These are phyloP conservation scores for Hemileccinum rubropunctum DNA, from an alignment of 768 basidiomycete species.

Conservation along the genomic window DNA sequence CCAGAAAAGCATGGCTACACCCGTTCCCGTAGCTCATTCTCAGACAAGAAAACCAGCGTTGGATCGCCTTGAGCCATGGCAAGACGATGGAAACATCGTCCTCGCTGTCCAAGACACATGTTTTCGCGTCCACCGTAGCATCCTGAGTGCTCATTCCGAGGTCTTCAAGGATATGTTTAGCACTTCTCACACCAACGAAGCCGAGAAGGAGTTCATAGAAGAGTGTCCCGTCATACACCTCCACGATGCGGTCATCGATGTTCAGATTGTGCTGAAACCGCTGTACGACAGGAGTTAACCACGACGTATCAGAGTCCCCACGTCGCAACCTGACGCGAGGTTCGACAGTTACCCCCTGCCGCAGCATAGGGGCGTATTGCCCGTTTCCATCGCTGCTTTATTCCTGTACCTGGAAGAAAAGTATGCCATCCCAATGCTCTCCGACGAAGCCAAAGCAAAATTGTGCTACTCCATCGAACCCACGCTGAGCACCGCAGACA, in stretches of 20 bases:
- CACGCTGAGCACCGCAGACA: neutral
- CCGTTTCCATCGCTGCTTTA: neutral
- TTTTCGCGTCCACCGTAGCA: constrained; percentile 33
- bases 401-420: constrained; percentile 19
- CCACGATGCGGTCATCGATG: constrained; percentile 11
- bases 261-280: constrained; percentile 16
- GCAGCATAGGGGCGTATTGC: neutral
- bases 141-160: constrained; percentile 25
- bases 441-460: constrained; percentile 6
- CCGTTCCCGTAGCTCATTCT: neutral
- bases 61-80: neutral
- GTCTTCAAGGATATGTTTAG: constrained; percentile 33
- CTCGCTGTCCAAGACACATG: constrained; percentile 22
- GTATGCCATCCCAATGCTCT: constrained; percentile 11
- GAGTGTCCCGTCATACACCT: constrained; percentile 21
- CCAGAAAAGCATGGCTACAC: neutral
- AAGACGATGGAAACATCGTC: constrained; percentile 31
- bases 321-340: neutral
- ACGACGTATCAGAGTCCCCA: neutral
- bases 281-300: constrained; percentile 12
- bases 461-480: neutral
- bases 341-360: neutral
- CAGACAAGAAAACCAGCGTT: no score
- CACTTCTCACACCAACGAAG: constrained; percentile 1
- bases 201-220: constrained; percentile 13